These are phyloP conservation scores for Cadophora malorum DNA, from an alignment of 2,329 filamentous ascomycete species.

Conservation along the genomic window DNA sequence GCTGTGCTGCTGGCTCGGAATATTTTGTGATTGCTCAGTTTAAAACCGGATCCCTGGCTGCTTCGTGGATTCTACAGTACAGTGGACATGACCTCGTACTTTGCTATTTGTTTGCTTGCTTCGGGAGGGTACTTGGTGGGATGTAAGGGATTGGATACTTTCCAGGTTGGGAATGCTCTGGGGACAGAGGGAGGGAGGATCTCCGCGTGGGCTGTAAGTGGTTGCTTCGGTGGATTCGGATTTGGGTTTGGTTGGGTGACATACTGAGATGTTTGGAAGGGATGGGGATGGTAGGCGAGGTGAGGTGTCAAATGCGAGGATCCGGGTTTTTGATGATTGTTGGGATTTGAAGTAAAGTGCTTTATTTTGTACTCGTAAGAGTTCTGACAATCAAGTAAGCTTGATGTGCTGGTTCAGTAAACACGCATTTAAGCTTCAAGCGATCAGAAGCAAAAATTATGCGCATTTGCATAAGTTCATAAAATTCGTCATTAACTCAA, in stretches of 20 bases:
- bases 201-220: conserved; percentile 1
- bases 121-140: not conserved
- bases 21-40: conserved; percentile 14
- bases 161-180: not conserved
- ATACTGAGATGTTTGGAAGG: not conserved
- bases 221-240: not conserved
- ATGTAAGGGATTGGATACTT: conserved; percentile 13
- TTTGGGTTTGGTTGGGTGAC: not conserved
- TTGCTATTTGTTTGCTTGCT: conserved; percentile 11
- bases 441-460: not conserved
- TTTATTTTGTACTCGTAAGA: not conserved
- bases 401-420: no score
- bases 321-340: not conserved
- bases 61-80: not conserved
- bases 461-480: not conserved
- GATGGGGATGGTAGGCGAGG: not conserved
- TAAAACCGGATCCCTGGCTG: not conserved
- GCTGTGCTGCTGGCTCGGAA: not conserved
- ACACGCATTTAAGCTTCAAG: no score
- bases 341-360: not conserved
- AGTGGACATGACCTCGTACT: not conserved
- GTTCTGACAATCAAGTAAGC: not conserved
- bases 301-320: conserved; percentile 29
- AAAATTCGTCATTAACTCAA: not conserved
- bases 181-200: not conserved